A percentile compares a stretch with the other conserved stretches of the same genome.
phyloP scores from a whole-genome alignment of 352 stramenopile species.

The Thalassiosira sp. region DNA sequence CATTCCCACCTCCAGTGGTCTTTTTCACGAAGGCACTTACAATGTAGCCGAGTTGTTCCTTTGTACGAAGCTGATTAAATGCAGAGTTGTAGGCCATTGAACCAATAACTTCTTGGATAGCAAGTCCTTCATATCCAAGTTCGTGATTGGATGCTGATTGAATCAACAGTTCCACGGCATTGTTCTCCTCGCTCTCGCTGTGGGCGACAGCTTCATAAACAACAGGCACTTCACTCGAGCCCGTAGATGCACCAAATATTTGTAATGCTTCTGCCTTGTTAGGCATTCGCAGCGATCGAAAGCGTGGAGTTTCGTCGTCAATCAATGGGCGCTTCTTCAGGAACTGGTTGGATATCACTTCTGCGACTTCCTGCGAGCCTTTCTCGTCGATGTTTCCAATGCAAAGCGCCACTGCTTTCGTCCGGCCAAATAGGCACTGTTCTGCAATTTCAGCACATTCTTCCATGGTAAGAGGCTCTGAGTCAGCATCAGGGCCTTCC shows the following conservation, averaged over 20 bases:
- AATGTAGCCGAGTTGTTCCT: slow-evolving; percentile 83
- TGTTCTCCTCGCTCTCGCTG: slow-evolving; percentile 77
- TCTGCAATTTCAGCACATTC: slow-evolving; percentile 74
- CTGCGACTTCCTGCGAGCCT: slow-evolving; percentile 51
- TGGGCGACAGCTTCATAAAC: slow-evolving; percentile 71
- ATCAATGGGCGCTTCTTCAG: slow-evolving; percentile 54
- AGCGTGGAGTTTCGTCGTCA: slow-evolving; percentile 66
- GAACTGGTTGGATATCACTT: slow-evolving; percentile 67
- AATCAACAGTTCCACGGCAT: slow-evolving; percentile 73
- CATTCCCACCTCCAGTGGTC: slow-evolving; percentile 64
- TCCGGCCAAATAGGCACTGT: slow-evolving; percentile 60
- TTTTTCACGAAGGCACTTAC: slow-evolving; percentile 76
- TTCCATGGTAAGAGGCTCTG: slow-evolving; percentile 74
- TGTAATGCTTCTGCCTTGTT: slow-evolving; percentile 66
- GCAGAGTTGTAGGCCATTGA: slow-evolving; percentile 80
- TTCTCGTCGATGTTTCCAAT: slow-evolving; percentile 83
- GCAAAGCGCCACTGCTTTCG: slow-evolving; percentile 65
- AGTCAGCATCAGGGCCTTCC: slow-evolving; percentile 63
- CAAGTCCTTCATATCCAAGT: slow-evolving; percentile 74
- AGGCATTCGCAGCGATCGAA: slow-evolving; percentile 71
- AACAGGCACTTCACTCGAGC: slow-evolving; percentile 50
- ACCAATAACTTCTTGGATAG: slow-evolving; percentile 76
- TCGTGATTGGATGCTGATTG: slow-evolving; percentile 67
- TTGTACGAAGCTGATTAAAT: slow-evolving; percentile 79
- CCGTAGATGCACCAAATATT: slow-evolving; percentile 63